Percentiles rank a stretch among this genome's conserved stretches.
Evolutionary conservation across 441 rosid genomes (phyloP).

Genomic region (Capsella rubella): DNA sequence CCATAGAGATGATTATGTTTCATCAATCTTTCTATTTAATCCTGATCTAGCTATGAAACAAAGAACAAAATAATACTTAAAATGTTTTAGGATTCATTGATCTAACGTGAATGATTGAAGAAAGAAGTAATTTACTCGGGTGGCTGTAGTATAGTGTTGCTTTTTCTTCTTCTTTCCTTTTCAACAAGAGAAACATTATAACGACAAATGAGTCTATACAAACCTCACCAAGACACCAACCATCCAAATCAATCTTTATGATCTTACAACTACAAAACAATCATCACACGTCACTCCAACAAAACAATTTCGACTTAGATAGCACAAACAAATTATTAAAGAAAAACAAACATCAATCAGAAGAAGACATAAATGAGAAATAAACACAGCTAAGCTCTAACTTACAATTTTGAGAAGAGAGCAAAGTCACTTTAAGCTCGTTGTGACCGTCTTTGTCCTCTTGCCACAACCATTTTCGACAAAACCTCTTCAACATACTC

Average conservation of each 20-base stretch:
- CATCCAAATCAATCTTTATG: conserved; percentile 5
- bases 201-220: neutral
- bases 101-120: too few species aligned
- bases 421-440: conserved; percentile 17
- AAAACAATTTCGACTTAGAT: conserved; percentile 3
- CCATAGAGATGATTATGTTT: too few species aligned
- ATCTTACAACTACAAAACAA: conserved; percentile 30
- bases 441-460: conserved; percentile 58
- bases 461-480: conserved; percentile 46
- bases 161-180: too few species aligned
- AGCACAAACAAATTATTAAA: conserved; percentile 8
- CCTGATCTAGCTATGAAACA: too few species aligned
- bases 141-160: too few species aligned
- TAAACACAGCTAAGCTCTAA: conserved; percentile 31
- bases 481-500: conserved; percentile 66
- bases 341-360: conserved; percentile 1
- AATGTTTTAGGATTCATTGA: too few species aligned
- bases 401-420: conserved; percentile 25
- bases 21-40: too few species aligned
- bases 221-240: conserved; percentile 4
- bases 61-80: too few species aligned
- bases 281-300: conserved; percentile 7
- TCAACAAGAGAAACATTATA: neutral
- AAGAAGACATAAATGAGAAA: neutral
- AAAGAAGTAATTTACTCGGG: too few species aligned